Conservation (phyloP, 225 moss, liverwort and hornwort genomes). For the Straminergon stramineum region DNA sequence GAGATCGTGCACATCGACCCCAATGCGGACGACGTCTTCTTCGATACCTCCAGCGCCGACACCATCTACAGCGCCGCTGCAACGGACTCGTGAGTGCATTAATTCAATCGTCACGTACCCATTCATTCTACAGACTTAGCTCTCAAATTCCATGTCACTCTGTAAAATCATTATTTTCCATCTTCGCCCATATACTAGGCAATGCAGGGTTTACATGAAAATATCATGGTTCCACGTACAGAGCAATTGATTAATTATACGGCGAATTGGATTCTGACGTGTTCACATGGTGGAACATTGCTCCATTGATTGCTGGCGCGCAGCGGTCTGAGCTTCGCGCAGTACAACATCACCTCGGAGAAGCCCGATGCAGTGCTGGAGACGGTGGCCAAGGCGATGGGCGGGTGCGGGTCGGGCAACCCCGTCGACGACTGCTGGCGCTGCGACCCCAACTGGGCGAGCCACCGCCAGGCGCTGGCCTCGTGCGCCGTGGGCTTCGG, state of each 20-base stretch:
- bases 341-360: not conserved
- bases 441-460: slow-evolving; percentile 20
- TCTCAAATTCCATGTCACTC: not conserved
- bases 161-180: not conserved
- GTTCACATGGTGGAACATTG: not conserved
- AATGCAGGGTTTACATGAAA: not conserved
- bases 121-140: no score
- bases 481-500: slow-evolving; percentile 38
- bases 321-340: slow-evolving; percentile 4
- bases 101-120: not conserved
- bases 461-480: slow-evolving; percentile 20
- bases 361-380: not conserved
- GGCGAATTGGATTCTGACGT: not conserved
- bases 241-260: no score
- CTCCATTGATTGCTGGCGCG: no score
- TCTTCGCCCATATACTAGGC: not conserved
- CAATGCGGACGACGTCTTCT: slow-evolving; percentile 6
- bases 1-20: slow-evolving; percentile 1
- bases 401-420: slow-evolving; percentile 22
- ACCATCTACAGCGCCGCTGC: slow-evolving; percentile 1
- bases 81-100: not conserved
- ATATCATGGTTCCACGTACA: not conserved
- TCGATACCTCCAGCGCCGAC: slow-evolving; percentile 2
- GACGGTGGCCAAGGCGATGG: slow-evolving; percentile 3
- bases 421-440: slow-evolving; percentile 44